Evolutionary conservation across 2,329 filamentous ascomycete genomes (phyloP), one percentile per base, ranked within the genome.

Genomic region (Reticulascus tulasneorum): DNA sequence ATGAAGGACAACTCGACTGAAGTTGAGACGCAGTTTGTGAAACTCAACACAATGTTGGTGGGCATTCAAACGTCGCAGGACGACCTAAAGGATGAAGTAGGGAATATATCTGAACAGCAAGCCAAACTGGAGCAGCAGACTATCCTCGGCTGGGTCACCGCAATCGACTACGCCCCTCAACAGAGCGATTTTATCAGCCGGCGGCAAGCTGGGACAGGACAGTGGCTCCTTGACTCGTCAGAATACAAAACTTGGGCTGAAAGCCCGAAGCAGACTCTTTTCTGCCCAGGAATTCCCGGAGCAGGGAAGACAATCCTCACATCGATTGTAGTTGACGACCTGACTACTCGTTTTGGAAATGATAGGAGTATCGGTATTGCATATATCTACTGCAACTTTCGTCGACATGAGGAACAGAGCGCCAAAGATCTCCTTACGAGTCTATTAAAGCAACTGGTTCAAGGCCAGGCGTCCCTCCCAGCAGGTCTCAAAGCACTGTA

Each of bases 231-330:
- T 10, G 23, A 33, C 23, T 18, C 6, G 6, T 12, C 18, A 1
- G 9, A 10, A 16, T 24, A 33, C 21, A n/a, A 44, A 27, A 16
- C 10, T 16, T 41, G 34, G 38, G 7, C 36, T 4, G n/a, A 29
- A n/a, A n/a, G 33, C 0, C 18, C 39, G 1, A 44, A 45, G 2
- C 40, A 53, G 27, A 64, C 53, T 0, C 41, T 73, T 0, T 70
- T 67, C 42, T 73, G 64, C 44, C 58, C 56, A 7, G 66, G 67
- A 1, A 66, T 67, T 17, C 65, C 66, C 1, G 67, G 68, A 5
- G 60, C 67, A 0, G 68, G 69, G 7, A 75, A 74, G 33, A 51
- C 48, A 4, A 36, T 50, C 4, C 18, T 51, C 7, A 37, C 47
- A 6, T 46, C 49, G 0, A 40, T 48, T 4, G 45, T 52, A 2